These are phyloP conservation scores for Neopestalotiopsis sp. DNA, from an alignment of 2,329 filamentous ascomycete species.

Conservation along the genomic window DNA sequence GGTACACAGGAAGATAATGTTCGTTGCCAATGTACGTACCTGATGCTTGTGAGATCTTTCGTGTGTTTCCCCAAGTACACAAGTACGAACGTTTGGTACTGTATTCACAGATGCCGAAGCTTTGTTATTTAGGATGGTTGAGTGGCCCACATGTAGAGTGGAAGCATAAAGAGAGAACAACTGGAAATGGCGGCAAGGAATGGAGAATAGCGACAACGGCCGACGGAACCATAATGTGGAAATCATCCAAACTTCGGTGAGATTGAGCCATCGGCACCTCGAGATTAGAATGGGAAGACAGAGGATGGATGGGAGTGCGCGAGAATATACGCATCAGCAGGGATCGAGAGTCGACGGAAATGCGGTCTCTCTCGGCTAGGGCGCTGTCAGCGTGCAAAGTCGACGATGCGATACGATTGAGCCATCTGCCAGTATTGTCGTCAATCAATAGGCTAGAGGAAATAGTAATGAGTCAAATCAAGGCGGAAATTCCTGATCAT, in stretches of 20 bases:
- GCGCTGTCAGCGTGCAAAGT: background rate
- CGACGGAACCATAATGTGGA: background rate
- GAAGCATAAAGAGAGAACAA: conserved; percentile 6
- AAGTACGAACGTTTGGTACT: background rate
- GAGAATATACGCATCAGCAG: conserved; percentile 11
- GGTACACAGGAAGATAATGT: background rate
- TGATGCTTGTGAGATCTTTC: background rate
- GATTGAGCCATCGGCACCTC: background rate
- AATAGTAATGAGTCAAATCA: conserved; percentile 19
- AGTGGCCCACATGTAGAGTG: conserved; percentile 3
- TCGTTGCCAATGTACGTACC: background rate
- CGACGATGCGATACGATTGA: background rate
- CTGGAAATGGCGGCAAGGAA: conserved; percentile 10
- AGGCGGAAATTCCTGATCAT: conserved; percentile 11
- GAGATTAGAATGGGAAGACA: conserved; percentile 8
- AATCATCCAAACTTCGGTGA: background rate
- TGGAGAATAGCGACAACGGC: background rate
- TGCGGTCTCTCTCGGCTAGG: conserved; percentile 8
- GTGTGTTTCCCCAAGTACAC: background rate
- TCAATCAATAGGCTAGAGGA: background rate
- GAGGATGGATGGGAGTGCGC: conserved; percentile 16
- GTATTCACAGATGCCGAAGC: background rate
- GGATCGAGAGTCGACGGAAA: conserved; percentile 18
- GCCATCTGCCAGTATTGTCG: too few species aligned
- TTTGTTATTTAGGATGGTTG: background rate